Conservation (phyloP, 148 eudicot genomes). For the Heliamphora exappendiculata region DNA sequence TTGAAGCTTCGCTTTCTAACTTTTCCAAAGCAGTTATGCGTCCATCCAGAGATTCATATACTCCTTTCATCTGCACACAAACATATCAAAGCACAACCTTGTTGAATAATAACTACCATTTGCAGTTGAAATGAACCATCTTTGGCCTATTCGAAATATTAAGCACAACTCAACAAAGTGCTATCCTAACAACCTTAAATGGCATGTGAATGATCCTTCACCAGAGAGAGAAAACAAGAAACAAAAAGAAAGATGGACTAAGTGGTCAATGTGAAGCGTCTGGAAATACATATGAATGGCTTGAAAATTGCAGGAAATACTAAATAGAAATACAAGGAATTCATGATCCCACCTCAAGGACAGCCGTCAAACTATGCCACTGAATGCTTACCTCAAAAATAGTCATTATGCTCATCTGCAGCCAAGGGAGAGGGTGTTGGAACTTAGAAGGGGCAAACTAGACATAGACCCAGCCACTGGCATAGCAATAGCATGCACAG, state of each 20-base stretch:
- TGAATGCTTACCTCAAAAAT: no score
- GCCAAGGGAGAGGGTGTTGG: no score
- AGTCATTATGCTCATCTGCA: no score
- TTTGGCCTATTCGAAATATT: not conserved
- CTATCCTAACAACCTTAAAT: not conserved
- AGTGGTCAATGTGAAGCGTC: not conserved
- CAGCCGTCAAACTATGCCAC: no score
- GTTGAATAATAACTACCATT: not conserved
- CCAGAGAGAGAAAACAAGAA: not conserved
- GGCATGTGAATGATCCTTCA: not conserved
- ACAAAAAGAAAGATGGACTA: not conserved
- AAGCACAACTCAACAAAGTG: not conserved
- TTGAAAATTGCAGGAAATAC: not conserved
- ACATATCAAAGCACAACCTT: not conserved
- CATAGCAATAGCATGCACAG: no score
- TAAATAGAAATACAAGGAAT: no score
- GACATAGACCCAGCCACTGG: no score
- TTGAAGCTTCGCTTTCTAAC: conserved; percentile 42
- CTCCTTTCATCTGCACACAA: conserved; percentile 39
- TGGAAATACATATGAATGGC: not conserved
- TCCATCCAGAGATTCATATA: conserved; percentile 52
- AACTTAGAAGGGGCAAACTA: no score
- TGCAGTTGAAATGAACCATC: not conserved
- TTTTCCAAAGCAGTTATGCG: conserved; percentile 53
- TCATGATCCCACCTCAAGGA: no score